Evolutionary conservation across 441 rosid species (phyloP).

Genomic region (Erodium trifolium): DNA sequence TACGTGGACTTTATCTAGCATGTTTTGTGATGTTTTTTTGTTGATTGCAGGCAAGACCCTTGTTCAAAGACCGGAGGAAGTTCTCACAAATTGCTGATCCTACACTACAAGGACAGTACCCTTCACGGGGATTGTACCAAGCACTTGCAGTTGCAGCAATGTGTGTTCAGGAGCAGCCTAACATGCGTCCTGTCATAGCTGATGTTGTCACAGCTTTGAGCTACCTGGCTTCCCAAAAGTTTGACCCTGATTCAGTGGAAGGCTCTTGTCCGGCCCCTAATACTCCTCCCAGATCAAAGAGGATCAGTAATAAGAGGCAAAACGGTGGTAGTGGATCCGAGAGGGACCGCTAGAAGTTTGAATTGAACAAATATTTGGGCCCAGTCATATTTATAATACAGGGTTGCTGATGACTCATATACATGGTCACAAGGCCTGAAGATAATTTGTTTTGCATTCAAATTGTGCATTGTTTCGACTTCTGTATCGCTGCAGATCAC

Average conservation of each 20-base stretch:
- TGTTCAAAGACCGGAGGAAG: constrained; percentile 80
- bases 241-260: constrained; percentile 35
- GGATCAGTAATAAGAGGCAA: constrained; percentile 30
- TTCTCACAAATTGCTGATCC: constrained; percentile 93
- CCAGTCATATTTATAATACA: background rate
- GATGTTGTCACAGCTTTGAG: constrained; percentile 84
- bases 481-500: too few relatives aligned
- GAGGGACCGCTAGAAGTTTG: constrained; percentile 12
- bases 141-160: constrained; percentile 95
- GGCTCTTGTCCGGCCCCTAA: constrained; percentile 32
- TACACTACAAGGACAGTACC: constrained; percentile 72
- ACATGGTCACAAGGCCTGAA: background rate
- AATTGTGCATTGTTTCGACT: background rate
- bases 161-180: constrained; percentile 96
- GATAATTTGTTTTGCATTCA: background rate
- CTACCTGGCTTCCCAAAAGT: constrained; percentile 69
- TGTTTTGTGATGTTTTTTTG: too few relatives aligned
- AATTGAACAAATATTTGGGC: background rate
- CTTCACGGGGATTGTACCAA: constrained; percentile 78
- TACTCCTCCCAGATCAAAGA: constrained; percentile 41
- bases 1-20: too few relatives aligned
- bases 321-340: constrained; percentile 17
- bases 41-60: constrained; percentile 63
- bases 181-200: constrained; percentile 74
- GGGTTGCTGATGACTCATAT: background rate